Evolutionary conservation across 345 rosid genomes (phyloP).

Genomic region (Litchi chinensis): DNA sequence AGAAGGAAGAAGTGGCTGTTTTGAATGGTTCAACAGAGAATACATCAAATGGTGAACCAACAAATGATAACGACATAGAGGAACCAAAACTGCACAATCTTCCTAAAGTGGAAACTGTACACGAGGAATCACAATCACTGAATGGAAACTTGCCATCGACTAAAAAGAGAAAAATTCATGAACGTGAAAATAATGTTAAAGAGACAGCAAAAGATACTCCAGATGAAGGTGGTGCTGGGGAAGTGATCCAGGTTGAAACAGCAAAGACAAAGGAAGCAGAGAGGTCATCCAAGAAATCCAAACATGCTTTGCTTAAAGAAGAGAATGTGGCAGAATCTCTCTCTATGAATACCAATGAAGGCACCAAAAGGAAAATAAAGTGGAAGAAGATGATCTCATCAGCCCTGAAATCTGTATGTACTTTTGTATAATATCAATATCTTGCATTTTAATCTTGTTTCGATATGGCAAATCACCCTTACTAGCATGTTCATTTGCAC

Average conservation of each 20-base stretch:
- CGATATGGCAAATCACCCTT: neutral
- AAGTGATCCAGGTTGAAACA: constrained; percentile 40
- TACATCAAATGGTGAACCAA: constrained; percentile 30
- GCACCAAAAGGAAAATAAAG: constrained; percentile 53
- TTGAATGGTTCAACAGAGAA: constrained; percentile 35
- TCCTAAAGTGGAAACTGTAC: constrained; percentile 18
- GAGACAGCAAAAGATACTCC: constrained; percentile 11
- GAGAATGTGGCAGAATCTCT: constrained; percentile 15
- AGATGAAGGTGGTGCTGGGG: constrained; percentile 40
- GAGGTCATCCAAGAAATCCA: constrained; percentile 45
- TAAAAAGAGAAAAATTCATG: constrained; percentile 64
- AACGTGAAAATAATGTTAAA: constrained; percentile 26
- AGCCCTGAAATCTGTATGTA: constrained; percentile 65
- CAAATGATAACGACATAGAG: constrained; percentile 21
- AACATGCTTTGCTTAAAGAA: constrained; percentile 20
- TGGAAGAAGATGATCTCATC: constrained; percentile 80
- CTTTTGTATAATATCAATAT: constrained; percentile 1
- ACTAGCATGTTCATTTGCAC: neutral
- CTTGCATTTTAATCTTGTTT: neutral
- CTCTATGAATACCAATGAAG: constrained; percentile 29
- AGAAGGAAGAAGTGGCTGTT: constrained; percentile 38
- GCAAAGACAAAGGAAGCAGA: constrained; percentile 19
- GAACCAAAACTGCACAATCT: constrained; percentile 38
- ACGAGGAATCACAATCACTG: constrained; percentile 25
- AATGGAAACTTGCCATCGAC: constrained; percentile 38